Evolutionary conservation across 2,329 filamentous ascomycete species (phyloP).

Genomic region (Chaetothyriales sp.): DNA sequence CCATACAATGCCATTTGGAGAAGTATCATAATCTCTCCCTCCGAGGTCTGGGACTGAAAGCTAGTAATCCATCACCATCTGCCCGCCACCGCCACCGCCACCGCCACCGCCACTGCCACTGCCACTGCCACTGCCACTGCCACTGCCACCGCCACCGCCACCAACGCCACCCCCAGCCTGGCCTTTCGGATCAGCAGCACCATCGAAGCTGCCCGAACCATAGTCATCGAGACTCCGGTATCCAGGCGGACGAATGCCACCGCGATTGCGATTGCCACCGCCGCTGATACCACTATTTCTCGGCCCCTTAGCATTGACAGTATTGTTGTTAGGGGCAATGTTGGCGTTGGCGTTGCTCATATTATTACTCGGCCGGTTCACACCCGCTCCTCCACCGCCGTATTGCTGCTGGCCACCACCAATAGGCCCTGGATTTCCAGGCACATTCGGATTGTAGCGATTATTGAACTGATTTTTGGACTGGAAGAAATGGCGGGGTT

Average conservation of each 20-base stretch:
- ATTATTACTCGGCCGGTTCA: constrained; percentile 1
- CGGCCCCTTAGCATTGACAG: not conserved
- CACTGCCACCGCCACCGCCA: not conserved
- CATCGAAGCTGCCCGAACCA: constrained; percentile 20
- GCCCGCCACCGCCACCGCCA: not conserved
- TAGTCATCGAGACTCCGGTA: constrained; percentile 58
- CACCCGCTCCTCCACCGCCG: not conserved
- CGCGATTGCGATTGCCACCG: constrained; percentile 28
- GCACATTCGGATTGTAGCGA: constrained; percentile 3
- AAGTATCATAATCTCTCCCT: not conserved
- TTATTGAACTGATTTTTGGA: constrained; percentile 16
- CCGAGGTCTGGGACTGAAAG: not conserved
- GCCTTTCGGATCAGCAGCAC: constrained; percentile 12
- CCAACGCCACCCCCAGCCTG: constrained; percentile 5
- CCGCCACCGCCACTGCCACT: not conserved
- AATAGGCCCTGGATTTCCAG: not conserved
- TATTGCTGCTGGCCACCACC: constrained; percentile 5
- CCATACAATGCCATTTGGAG: not conserved
- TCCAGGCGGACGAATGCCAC: constrained; percentile 30
- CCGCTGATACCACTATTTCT: constrained; percentile 4
- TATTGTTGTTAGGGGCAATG: constrained; percentile 1
- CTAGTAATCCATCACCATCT: constrained; percentile 18
- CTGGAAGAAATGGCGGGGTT: constrained; percentile 4
- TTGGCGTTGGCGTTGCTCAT: constrained; percentile 14
- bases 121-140: too few species aligned